Percentiles rank a stretch among this genome's conserved stretches.
Conservation (phyloP, 1,284 basidiomycete genomes). For the Phellopilus nigrolimitatus region DNA sequence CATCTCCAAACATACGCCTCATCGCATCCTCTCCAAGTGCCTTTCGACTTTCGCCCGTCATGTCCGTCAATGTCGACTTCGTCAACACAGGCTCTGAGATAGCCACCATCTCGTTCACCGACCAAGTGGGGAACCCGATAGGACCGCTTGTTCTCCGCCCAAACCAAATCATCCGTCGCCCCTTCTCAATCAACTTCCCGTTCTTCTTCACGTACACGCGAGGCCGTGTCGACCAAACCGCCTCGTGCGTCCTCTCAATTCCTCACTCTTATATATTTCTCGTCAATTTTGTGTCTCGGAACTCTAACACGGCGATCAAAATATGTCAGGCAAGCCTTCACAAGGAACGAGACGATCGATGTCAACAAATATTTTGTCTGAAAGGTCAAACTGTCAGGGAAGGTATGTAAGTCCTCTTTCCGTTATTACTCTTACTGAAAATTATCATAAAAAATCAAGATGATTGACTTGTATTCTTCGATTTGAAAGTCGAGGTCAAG, state of each 20-base stretch:
- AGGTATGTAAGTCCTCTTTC: no score
- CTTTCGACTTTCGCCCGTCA: neutral
- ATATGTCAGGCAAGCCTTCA: constrained; percentile 7
- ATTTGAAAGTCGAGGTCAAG: no score
- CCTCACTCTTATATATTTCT: neutral
- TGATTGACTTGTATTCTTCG: no score
- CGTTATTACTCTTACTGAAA: no score
- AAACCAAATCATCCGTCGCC: constrained; percentile 7
- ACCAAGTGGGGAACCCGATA: neutral
- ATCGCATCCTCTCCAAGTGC: no score
- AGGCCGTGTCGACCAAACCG: constrained; percentile 1
- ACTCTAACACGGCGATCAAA: neutral
- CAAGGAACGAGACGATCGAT: constrained; percentile 7
- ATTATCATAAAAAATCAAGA: no score
- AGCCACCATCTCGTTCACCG: constrained; percentile 4
- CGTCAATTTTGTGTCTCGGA: no score
- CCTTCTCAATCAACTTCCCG: constrained; percentile 6
- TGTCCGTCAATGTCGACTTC: constrained; percentile 12
- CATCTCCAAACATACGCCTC: no score
- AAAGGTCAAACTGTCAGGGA: no score
- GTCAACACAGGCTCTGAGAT: constrained; percentile 10
- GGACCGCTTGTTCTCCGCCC: constrained; percentile 6
- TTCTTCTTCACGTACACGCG: constrained; percentile 5
- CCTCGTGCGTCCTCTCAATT: neutral
- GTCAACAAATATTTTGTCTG: constrained; percentile 12